Evolutionary conservation across 1,139 yeast species (phyloP), one percentile per base, ranked within the genome.

Genomic region (Yamadazyma dendronema): DNA sequence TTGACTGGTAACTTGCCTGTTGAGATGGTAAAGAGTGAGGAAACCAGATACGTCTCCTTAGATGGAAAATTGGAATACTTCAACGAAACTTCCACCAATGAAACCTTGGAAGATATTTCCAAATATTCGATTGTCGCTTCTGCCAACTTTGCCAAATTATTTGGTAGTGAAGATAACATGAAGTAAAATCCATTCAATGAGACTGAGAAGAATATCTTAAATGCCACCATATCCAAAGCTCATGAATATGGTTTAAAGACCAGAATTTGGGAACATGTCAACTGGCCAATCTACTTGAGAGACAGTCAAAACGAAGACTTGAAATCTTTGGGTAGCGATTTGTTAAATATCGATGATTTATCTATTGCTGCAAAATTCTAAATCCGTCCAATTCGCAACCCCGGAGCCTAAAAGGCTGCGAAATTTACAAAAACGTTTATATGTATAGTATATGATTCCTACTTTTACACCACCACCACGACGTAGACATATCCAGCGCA

Each of bases 191-290:
- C 47, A 19, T 65, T 67, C 32, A 48, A 52, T 17, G 47, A 47
- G 2, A 46, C 41, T 1, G 65, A 63, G 34, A 51, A 49, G 38
- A 16, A 33, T 4, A 51, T 38, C 17, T 44, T 68, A 29, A 40
- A 47, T 11, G 35, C 39, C 2, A 44, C 38, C 34, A 53, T 66
- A 27, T 27, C 56, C 19, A 38, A 35, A 23, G 73, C 73, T 14
- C 74, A 69, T 40, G 40, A 55, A 25, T 56, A 58, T 37, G 62
- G 60, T 2, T 45, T 69, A 27, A 64, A 63, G 40, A 65, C 74
- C 1, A 56, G 75, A 44, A 48, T 69, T 12, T 69, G 75, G 75
- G 74, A 72, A 13, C 72, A 65, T 29, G 48, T 61, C 7, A 58
- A 58, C 26, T 68, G 67, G 67, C 74, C 74, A 4, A 47, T 43